Evolutionary conservation across 2,329 filamentous ascomycete genomes (phyloP), one percentile per base, ranked within the genome.

Genomic region (Alternaria rosae): DNA sequence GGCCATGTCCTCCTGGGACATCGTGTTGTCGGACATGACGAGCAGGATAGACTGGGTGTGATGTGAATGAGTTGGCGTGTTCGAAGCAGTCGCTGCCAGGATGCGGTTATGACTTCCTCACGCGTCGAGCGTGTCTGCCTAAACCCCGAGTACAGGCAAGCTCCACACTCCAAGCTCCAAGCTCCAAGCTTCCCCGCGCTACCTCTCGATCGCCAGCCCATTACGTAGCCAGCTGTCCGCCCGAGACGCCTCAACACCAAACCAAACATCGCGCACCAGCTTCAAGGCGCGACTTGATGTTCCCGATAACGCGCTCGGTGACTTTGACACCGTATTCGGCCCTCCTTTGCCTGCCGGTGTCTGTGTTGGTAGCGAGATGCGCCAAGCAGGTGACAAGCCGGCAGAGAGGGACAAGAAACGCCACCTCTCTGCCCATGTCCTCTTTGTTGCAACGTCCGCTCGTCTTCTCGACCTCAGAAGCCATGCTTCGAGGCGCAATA

Each of bases 1-100:
- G 20, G 78, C 73, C 59, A 79, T 73, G 69, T 82, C 81, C 55
- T 75, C 73, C 45, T 71, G 62, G 21, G 67, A 57, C 42, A 59
- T 65, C 53, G 63, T 42, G 55, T 56, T 38, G 32, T 44, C 48
- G 38, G 54, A 51, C 45, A 53, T 54, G 28, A 13, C 62, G 70
- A 67, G 63, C 68, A 59, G 69, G 54, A 38, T 66, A 65, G 55
- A 72, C 74, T 41, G 73, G 76, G 73, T 25, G 21, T 8, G 13
- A 0, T 41, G 15, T 53, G 15, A 9, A 26, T 20, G 4, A 20
- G 23, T 11, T 25, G 8, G 25, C 1, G 23, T 28, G 12, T 42
- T 32, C 61, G 45, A n/a, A n/a, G n/a, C n/a, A n/a, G n/a, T n/a
- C n/a, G n/a, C n/a, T n/a, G n/a, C n/a, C n/a, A n/a, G n/a, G n/a